phyloP scores from a whole-genome alignment of 2,329 filamentous ascomycete species.

The Trichoderma citrinoviride region DNA sequence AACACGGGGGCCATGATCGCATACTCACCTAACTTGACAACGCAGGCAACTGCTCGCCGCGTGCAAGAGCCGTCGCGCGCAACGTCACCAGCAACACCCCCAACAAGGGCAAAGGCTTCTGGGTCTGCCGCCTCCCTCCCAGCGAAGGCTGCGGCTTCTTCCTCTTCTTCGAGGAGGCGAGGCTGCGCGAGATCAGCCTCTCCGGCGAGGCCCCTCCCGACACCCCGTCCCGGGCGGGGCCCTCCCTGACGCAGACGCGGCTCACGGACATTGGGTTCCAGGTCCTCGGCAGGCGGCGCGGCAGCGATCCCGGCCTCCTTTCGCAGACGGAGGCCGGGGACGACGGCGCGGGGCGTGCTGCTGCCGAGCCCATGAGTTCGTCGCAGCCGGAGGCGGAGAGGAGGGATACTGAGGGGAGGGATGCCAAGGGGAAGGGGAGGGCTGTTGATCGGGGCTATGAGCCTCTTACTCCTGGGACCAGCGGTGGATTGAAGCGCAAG shows the following conservation, averaged over 20 bases:
- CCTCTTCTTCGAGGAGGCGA: slow-evolving; percentile 43
- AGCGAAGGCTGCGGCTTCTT: slow-evolving; percentile 43
- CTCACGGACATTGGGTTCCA: slow-evolving; percentile 34
- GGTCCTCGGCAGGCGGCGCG: slow-evolving; percentile 27
- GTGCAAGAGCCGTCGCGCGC: slow-evolving; percentile 36
- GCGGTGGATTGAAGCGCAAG: slow-evolving; percentile 31
- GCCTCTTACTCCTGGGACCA: slow-evolving; percentile 13
- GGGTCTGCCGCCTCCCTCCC: slow-evolving; percentile 38
- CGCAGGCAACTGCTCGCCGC: slow-evolving; percentile 45
- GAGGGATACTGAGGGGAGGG: not conserved
- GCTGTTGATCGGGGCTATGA: not conserved
- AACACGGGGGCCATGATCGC: not conserved
- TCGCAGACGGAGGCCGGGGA: not conserved
- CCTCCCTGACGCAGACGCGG: slow-evolving; percentile 31
- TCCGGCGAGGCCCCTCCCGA: slow-evolving; percentile 13
- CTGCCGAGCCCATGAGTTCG: not conserved
- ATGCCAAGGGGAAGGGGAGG: not conserved
- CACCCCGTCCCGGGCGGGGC: slow-evolving; percentile 28
- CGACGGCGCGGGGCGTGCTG: not conserved
- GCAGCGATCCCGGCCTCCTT: slow-evolving; percentile 8
- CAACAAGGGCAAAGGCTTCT: slow-evolving; percentile 45
- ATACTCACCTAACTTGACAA: not conserved
- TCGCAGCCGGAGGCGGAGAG: not conserved
- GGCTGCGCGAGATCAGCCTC: slow-evolving; percentile 31
- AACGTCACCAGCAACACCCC: slow-evolving; percentile 38